Base-by-base conservation (phyloP, 192 early-diverging fungal genomes). In the Glomus cerebriforme region DNA sequence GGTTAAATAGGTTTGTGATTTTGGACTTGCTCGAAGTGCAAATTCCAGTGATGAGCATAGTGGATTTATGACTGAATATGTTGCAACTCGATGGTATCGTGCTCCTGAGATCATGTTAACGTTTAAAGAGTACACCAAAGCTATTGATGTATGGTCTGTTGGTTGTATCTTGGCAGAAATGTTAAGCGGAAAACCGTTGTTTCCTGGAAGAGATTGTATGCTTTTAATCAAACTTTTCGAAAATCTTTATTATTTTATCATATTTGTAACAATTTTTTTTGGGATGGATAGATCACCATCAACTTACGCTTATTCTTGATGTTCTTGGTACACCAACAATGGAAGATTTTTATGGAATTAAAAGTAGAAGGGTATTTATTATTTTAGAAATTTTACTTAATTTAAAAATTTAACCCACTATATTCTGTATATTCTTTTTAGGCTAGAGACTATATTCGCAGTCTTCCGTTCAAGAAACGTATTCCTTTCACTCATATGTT, bases 41-140 rank as follows among this genome's bases (percentile, higher is more conserved):
- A 92, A 95, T 74, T 92, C 93, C 60, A 92, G 92, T 43, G 86
- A 87, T 67, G 94, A 96, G 65, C 91, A 90, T 76, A 93, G 91
- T 76, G 93, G 93, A 47, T 98, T 97, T 80, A 95, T 99, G 95
- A 96, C 96, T 37, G 96, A 96, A 84, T 97, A 97, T 81, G 96
- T 97, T 24, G 95, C 96, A 10, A 97, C 96, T 19, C 84, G 96
- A 79, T 97, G 95, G 95, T 97, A 97, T 85, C 88, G 96, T 73
- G 96, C 96, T 13, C 96, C 96, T 37, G 96, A 97, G 77, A 97
- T 97, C 79, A 97, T 97, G 94, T 87, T 99, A 66, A 95, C 96
- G 17, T 98, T 98, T 83, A 95, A 96, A 81, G 93, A 93, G 82
- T 99, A 99, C 84, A 98, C 97, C 80, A 98, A 99, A 89, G 98